A percentile compares a stretch with the other conserved stretches of the same genome.
phyloP scores from a whole-genome alignment of 2,329 filamentous ascomycete species.

The Lizonia empirigonia region DNA sequence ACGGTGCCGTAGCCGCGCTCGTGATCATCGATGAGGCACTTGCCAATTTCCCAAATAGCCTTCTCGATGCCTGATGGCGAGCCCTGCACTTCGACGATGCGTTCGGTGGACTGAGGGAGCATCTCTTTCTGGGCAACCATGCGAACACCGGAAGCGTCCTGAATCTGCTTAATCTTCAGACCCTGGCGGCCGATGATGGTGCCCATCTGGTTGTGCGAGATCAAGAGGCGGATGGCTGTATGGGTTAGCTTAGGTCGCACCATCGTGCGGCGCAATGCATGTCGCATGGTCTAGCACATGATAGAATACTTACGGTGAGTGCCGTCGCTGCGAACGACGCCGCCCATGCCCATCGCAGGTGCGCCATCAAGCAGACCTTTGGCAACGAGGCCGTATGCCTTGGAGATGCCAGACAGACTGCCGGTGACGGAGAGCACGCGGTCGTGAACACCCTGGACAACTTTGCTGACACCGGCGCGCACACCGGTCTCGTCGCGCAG shows the following conservation, averaged over 20 bases:
- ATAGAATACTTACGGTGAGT: constrained; percentile 83
- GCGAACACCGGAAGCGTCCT: constrained; percentile 92
- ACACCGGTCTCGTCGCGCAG: constrained; percentile 97
- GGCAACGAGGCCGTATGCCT: constrained; percentile 92
- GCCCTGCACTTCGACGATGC: constrained; percentile 95
- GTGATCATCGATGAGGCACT: constrained; percentile 97
- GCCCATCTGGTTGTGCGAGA: constrained; percentile 99
- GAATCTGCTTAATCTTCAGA: constrained; percentile 99
- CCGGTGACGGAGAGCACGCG: constrained; percentile 96
- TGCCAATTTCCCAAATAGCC: constrained; percentile 98
- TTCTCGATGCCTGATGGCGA: constrained; percentile 94
- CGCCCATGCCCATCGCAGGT: constrained; percentile 94
- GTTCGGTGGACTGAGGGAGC: constrained; percentile 97
- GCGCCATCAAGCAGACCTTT: constrained; percentile 91
- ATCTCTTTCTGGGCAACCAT: constrained; percentile 99
- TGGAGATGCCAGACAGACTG: constrained; percentile 82
- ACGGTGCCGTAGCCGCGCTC: constrained; percentile 96
- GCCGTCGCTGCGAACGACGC: constrained; percentile 78
- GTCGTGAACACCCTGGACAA: constrained; percentile 95
- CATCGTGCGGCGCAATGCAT: not conserved
- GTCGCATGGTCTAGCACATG: not conserved
- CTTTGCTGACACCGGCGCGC: constrained; percentile 97
- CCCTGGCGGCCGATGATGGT: constrained; percentile 97
- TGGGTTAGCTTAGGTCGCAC: constrained; percentile 24
- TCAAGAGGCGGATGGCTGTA: constrained; percentile 91